Base-by-base conservation (phyloP, 176 grass and related monocot species). In the Alloteropsis semialata region DNA sequence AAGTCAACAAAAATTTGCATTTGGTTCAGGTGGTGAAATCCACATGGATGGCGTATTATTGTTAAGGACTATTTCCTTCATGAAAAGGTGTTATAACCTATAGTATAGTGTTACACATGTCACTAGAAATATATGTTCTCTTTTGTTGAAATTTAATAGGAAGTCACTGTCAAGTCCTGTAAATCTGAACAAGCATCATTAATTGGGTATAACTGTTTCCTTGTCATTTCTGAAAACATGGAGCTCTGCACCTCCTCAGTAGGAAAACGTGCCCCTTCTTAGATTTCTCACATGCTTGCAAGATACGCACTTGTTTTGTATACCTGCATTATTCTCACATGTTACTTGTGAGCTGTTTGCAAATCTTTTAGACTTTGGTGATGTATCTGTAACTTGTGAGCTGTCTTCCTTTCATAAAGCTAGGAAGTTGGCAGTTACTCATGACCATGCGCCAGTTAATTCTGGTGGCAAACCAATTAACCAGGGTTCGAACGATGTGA, bases 341-440 rank as follows among this genome's bases (percentile, higher is more conserved):
- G n/a, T 10, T 77, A 24, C 46, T 44, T 49, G 30, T 27, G 50
- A 60, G 24, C 16, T 80, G 38, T 48, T 80, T 76, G 32, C 33
- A 75, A 81, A 71, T 44, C 19, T 46, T 63, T 79, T 33, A 49
- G 59, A 4, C 28, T 54, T 76, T 69, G 53, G 7, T 41, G 54
- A 86, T 60, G 24, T 79, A 25, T 16, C 25, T 65, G 6, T 76
- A 38, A 56, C 42, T 44, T 77, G 61, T 57, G 59, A 8, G 33
- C 53, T 50, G 65, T 1, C 1, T 87, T 84, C 24, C 55, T 77
- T 67, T 44, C 64, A 86, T 69, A 89, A 77, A 73, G 74, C 63
- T 77, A 81, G 75, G 42, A 83, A 86, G 65, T 69, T 82, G 32
- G 84, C 84, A 84, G 67, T 74, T 41, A 65, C 48, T 89, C 48